Evolutionary conservation across 129 eudicot genomes (phyloP), one percentile per base, ranked within the genome.

Genomic region (Helichrysum umbraculigerum): DNA sequence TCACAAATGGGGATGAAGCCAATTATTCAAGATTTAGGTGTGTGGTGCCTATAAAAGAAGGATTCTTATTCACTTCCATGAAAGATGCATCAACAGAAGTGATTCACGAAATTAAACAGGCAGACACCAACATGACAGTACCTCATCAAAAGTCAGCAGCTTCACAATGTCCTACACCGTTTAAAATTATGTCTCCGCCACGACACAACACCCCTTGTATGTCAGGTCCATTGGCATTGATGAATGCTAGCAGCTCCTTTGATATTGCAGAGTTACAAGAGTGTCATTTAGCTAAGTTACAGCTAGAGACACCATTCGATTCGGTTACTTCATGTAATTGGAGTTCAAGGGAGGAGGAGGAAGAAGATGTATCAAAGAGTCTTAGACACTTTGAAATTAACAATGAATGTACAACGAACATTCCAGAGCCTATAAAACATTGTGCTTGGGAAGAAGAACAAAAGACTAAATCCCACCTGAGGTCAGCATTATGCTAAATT

Each of bases 341-440:
- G 98, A 92, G 90, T 81, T 86, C 98, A 2, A 84, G 90, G 67
- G 96, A 92, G 76, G 98, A 89, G 78, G 98, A 92, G 74, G 98
- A 92, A 75, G 98, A 87, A 66, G 98, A 92, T 28, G 77, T 89
- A 32, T 92, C 98, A 1, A 92, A 92, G 88, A 92, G 98, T 74
- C 69, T 92, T 68, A 86, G 98, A 66, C 93, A 92, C 74, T 89
- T 86, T 77, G 96, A 89, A 84, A 80, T 84, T 65, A 85, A 60
- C 39, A 73, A 76, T 44, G 87, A 90, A 78, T 81, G 79, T 41
- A 39, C 80, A 50, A 89, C 80, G 60, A 84, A 85, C 74, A 84
- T 87, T 42, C 79, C 89, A 4, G 96, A 88, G 73, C 54, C 54
- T 14, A 66, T 91, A 5, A 82, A 78, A 54, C 20, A 87, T 75